Evolutionary conservation across 2,329 filamentous ascomycete species (phyloP).

Genomic region (Aspergillus sp.): DNA sequence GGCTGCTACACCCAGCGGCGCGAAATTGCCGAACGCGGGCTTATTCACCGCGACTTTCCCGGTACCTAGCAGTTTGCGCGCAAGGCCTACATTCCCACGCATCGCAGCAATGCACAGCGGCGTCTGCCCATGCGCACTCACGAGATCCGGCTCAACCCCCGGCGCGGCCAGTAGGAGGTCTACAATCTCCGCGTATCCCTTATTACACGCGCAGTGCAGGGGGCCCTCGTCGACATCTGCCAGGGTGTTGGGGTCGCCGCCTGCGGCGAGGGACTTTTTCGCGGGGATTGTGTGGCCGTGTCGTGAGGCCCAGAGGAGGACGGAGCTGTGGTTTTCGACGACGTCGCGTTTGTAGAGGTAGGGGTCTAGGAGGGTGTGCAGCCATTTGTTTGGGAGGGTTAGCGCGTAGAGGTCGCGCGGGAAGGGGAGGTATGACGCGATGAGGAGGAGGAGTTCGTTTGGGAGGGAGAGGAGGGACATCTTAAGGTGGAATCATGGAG

Average conservation of each 20-base stretch:
- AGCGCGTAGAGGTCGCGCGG: background rate
- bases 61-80: too few relatives aligned
- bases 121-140: background rate
- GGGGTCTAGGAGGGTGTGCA: background rate
- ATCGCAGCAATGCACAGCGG: background rate
- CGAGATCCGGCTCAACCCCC: background rate
- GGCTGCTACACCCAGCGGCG: too few relatives aligned
- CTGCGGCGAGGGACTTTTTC: background rate
- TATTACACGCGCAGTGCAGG: background rate
- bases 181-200: background rate
- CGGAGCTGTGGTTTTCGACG: background rate
- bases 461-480: background rate
- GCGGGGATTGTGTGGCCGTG: background rate
- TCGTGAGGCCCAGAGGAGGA: background rate
- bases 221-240: background rate
- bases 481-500: too few relatives aligned
- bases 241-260: background rate
- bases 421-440: background rate
- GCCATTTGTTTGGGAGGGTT: background rate
- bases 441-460: background rate
- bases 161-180: background rate
- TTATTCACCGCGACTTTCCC: too few relatives aligned
- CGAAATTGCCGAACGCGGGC: too few relatives aligned
- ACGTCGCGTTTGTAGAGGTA: background rate
- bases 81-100: too few relatives aligned